Percentiles rank a stretch among this genome's conserved stretches.
phyloP scores from a whole-genome alignment of 495 filamentous ascomycete genomes.

The Evernia prunastri region DNA sequence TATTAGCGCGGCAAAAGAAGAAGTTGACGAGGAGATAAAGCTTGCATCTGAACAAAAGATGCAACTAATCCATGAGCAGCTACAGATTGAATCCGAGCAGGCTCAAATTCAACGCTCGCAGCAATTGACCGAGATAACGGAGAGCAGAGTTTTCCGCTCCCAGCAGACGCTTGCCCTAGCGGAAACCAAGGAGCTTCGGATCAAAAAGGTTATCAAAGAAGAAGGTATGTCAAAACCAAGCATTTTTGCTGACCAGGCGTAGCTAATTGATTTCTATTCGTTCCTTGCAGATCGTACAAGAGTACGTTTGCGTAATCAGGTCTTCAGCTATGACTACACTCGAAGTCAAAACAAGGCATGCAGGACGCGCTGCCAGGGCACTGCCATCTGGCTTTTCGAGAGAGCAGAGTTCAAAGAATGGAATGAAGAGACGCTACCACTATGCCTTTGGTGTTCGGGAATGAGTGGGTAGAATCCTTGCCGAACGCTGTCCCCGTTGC shows the following conservation, averaged over 20 bases:
- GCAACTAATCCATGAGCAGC: too few relatives aligned
- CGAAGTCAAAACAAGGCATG: conserved; percentile 7
- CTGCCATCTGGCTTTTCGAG: conserved; percentile 5
- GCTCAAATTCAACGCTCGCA: too few relatives aligned
- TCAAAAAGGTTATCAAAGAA: conserved; percentile 6
- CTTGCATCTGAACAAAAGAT: too few relatives aligned
- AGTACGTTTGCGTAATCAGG: conserved; percentile 6
- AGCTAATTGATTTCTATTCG: conserved; percentile 4
- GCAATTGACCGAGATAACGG: too few relatives aligned
- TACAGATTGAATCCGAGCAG: too few relatives aligned
- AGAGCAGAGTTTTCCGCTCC: too few relatives aligned
- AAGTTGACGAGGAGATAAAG: too few relatives aligned
- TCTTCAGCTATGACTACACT: conserved; percentile 11
- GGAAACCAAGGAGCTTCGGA: too few relatives aligned
- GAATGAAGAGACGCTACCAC: conserved; percentile 8
- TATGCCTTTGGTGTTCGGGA: conserved; percentile 4
- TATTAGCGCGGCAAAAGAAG: too few relatives aligned
- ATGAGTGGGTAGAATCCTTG: conserved; percentile 7
- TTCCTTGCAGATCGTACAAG: conserved; percentile 8
- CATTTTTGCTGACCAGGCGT: background rate
- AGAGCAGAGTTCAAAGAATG: conserved; percentile 14
- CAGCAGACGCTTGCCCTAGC: too few relatives aligned
- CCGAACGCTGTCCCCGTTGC: background rate
- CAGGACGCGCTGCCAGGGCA: conserved; percentile 3
- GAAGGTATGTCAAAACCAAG: conserved; percentile 2